Conservation (phyloP, 768 basidiomycete genomes). For the Leccinum variicolor region DNA sequence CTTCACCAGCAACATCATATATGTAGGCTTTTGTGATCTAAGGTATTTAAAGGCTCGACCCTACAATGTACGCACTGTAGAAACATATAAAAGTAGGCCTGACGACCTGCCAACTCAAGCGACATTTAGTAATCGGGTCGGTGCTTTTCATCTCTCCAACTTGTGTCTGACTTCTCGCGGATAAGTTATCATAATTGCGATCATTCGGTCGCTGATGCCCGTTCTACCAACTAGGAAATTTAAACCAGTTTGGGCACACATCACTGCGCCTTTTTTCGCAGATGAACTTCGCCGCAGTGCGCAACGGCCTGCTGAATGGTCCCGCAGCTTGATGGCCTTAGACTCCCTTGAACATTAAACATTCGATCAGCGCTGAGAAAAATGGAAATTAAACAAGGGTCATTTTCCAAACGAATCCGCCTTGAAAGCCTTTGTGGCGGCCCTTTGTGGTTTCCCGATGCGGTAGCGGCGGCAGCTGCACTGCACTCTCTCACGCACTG, state of each 20-base stretch:
- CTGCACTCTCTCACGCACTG: background rate
- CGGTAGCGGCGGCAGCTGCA: background rate
- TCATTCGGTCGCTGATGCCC: background rate
- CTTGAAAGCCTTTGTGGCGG: background rate
- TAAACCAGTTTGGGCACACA: too few relatives aligned
- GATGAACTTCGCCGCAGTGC: background rate
- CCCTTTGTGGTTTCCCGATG: background rate
- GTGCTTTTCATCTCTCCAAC: background rate
- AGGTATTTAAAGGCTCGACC: background rate
- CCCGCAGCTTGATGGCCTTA: background rate
- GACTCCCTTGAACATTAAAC: background rate
- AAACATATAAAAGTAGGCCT: background rate
- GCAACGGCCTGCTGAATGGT: background rate
- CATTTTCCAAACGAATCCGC: background rate
- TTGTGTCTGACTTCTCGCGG: too few relatives aligned
- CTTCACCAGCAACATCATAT: background rate
- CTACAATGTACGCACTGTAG: too few relatives aligned
- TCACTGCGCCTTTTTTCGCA: background rate
- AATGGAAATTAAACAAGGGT: background rate
- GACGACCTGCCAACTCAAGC: background rate
- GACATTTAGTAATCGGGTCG: too few relatives aligned
- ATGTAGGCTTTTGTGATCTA: background rate
- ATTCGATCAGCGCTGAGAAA: background rate
- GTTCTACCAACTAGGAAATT: background rate
- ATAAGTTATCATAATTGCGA: background rate